phyloP scores from a whole-genome alignment of 768 basidiomycete species.

The Dacryopinax spathularia region DNA sequence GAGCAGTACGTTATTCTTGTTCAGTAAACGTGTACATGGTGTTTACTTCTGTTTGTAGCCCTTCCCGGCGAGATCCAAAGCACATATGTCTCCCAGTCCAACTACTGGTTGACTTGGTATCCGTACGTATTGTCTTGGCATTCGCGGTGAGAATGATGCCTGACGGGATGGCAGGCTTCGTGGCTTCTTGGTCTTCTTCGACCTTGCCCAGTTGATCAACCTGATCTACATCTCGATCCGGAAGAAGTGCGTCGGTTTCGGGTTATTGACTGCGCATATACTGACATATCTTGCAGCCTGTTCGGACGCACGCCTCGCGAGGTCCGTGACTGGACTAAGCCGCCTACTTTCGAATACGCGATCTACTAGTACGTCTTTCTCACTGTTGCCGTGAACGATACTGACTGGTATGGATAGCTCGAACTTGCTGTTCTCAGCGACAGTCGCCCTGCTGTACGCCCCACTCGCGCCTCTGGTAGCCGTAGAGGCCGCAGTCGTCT shows the following conservation, averaged over 20 bases:
- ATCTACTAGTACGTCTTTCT: slow-evolving; percentile 55
- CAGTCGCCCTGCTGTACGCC: slow-evolving; percentile 88
- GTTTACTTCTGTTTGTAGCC: slow-evolving; percentile 26
- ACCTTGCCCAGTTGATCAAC: slow-evolving; percentile 89
- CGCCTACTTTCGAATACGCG: slow-evolving; percentile 76
- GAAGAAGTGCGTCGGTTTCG: slow-evolving; percentile 43
- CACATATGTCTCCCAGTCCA: slow-evolving; percentile 83
- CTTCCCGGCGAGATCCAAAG: slow-evolving; percentile 60
- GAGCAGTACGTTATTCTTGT: slow-evolving; percentile 25
- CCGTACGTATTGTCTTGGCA: slow-evolving; percentile 41
- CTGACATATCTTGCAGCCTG: slow-evolving; percentile 30
- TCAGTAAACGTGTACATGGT: background rate
- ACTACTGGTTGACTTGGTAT: slow-evolving; percentile 89
- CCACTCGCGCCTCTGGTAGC: slow-evolving; percentile 85
- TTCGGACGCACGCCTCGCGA: slow-evolving; percentile 85
- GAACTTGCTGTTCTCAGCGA: slow-evolving; percentile 68
- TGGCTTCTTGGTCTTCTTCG: slow-evolving; percentile 88
- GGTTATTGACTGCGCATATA: background rate
- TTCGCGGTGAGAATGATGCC: background rate
- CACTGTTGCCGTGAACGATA: slow-evolving; percentile 11
- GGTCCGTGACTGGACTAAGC: slow-evolving; percentile 79
- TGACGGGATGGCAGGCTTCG: slow-evolving; percentile 43
- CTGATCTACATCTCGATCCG: slow-evolving; percentile 73
- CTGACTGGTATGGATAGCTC: slow-evolving; percentile 26
- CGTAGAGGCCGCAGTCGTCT: slow-evolving; percentile 66